Conservation (phyloP, 768 basidiomycete species). For the Podaxis carcinomalis region DNA sequence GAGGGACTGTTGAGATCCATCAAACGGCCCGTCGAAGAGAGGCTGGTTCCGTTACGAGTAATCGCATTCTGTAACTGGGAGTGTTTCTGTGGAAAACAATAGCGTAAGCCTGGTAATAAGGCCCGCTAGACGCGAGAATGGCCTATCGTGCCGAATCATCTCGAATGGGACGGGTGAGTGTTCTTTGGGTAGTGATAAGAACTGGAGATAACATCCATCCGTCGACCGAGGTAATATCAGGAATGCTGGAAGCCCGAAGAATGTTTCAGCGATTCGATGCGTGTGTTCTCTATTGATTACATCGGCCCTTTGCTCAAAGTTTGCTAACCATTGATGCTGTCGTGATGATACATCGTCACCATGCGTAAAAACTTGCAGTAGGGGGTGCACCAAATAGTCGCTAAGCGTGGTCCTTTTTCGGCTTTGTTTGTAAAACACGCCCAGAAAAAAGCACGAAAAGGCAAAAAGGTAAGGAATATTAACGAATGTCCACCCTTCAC, state of each 20-base stretch:
- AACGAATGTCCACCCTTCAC: neutral
- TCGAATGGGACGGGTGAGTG: neutral
- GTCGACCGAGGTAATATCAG: neutral
- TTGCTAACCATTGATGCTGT: neutral
- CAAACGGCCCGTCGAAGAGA: neutral
- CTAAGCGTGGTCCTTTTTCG: neutral
- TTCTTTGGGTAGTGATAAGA: conserved; percentile 2
- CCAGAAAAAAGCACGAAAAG: neutral
- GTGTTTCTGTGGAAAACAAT: neutral
- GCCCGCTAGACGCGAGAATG: neutral
- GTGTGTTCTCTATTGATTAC: neutral
- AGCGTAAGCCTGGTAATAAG: neutral
- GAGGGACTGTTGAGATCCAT: neutral
- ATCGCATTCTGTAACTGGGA: neutral
- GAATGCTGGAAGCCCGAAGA: conserved; percentile 2
- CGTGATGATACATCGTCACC: neutral
- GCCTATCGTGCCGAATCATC: conserved; percentile 5
- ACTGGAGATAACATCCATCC: conserved; percentile 1
- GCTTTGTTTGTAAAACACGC: neutral
- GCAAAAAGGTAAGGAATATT: neutral
- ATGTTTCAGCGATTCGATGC: neutral
- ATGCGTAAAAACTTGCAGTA: neutral
- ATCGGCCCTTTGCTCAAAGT: neutral
- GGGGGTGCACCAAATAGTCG: neutral
- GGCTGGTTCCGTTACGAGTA: neutral